A percentile compares a stretch with the other conserved stretches of the same genome.
Evolutionary conservation across 306 rosid genomes (phyloP).

Genomic region (Adenanthera pavonina): DNA sequence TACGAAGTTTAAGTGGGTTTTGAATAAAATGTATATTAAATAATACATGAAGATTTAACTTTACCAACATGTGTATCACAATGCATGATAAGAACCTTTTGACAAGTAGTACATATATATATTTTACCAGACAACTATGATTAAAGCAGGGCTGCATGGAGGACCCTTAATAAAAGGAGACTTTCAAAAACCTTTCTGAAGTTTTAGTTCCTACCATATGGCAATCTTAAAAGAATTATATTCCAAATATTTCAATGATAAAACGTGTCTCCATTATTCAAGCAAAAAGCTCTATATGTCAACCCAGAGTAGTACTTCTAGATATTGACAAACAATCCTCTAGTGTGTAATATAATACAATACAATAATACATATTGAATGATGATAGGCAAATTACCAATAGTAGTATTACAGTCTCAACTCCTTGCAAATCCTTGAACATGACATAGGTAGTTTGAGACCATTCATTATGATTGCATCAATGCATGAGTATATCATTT

Average conservation of each 20-base stretch:
- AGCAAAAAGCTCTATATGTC: conserved; percentile 29
- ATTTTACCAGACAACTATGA: neutral
- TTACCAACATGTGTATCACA: too few species aligned
- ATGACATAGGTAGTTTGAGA: conserved; percentile 87
- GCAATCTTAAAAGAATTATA: neutral
- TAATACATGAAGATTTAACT: neutral
- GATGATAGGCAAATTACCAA: conserved; percentile 59
- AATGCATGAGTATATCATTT: conserved; percentile 25
- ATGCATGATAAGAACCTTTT: conserved; percentile 15
- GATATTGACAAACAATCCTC: conserved; percentile 18
- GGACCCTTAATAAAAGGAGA: conserved; percentile 22
- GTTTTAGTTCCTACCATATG: conserved; percentile 15
- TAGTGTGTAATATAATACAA: neutral
- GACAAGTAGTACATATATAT: neutral
- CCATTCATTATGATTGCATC: conserved; percentile 76
- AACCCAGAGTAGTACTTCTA: neutral
- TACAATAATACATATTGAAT: too few species aligned
- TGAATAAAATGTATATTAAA: too few species aligned
- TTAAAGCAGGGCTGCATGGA: neutral
- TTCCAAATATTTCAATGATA: neutral
- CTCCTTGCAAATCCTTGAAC: conserved; percentile 84
- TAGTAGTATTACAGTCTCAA: conserved; percentile 89
- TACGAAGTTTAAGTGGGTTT: too few species aligned
- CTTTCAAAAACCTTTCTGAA: conserved; percentile 1
- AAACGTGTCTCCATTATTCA: neutral